phyloP scores from a whole-genome alignment of 139 green algal species.

The Coccomyxa sp. region DNA sequence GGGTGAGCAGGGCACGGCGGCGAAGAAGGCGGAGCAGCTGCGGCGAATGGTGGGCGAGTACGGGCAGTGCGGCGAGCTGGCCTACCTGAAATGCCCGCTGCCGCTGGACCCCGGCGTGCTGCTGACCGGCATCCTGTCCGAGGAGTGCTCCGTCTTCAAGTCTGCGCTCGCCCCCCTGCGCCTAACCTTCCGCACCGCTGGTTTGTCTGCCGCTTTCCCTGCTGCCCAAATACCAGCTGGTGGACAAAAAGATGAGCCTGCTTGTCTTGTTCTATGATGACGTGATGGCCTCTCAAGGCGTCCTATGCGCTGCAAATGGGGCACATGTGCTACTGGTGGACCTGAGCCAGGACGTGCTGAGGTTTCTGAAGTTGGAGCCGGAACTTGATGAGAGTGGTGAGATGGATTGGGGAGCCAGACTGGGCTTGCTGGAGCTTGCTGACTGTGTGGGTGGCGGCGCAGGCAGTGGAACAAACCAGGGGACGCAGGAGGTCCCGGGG shows the following conservation, averaged over 20 bases:
- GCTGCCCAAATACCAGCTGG: too few species aligned
- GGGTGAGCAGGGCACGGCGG: slow-evolving; percentile 1
- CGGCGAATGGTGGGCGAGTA: slow-evolving; percentile 46
- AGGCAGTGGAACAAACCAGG: background rate
- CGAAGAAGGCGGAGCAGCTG: slow-evolving; percentile 46
- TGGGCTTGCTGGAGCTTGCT: too few species aligned
- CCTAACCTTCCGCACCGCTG: slow-evolving; percentile 55
- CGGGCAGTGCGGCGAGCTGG: slow-evolving; percentile 60
- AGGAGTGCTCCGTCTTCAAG: slow-evolving; percentile 89
- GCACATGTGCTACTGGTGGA: too few species aligned
- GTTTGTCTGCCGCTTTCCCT: background rate
- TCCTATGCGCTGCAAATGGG: too few species aligned
- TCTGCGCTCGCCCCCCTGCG: slow-evolving; percentile 77
- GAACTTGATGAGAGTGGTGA: too few species aligned
- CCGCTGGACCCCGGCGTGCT: slow-evolving; percentile 72
- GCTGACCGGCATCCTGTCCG: slow-evolving; percentile 61
- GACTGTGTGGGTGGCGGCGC: too few species aligned
- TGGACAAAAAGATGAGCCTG: too few species aligned
- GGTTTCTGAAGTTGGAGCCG: too few species aligned
- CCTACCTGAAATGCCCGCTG: slow-evolving; percentile 52
- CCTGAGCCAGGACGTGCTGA: too few species aligned
- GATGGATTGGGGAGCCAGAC: too few species aligned
- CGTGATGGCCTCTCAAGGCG: too few species aligned
- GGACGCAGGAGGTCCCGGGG: background rate
- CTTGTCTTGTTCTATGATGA: too few species aligned